Conservation (phyloP, 1,284 basidiomycete genomes). For the Apiotrichum brassicae region DNA sequence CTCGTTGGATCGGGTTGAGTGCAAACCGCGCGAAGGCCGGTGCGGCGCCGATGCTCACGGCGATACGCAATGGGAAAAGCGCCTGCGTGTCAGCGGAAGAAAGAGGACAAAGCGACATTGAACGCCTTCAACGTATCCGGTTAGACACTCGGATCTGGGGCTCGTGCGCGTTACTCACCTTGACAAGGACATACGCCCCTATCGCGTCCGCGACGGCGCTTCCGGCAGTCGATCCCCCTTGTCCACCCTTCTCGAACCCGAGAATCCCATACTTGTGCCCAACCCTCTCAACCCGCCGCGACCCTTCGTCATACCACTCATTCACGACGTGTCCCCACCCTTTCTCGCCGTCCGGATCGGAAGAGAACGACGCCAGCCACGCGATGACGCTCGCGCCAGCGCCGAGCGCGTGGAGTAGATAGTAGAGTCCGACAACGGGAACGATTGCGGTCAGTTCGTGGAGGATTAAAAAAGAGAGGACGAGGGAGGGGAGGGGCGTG, state of each 20-base stretch:
- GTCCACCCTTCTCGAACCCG: constrained; percentile 58
- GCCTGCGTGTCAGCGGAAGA: constrained; percentile 61
- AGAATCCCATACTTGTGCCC: constrained; percentile 74
- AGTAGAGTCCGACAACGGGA: constrained; percentile 66
- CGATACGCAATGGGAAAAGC: constrained; percentile 67
- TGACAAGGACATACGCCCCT: constrained; percentile 75
- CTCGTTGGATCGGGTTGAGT: constrained; percentile 1
- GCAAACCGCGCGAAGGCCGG: constrained; percentile 62
- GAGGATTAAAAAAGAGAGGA: constrained; percentile 71
- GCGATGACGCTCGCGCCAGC: constrained; percentile 63
- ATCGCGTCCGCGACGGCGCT: constrained; percentile 52
- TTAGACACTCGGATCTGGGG: too few relatives aligned
- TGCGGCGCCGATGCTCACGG: constrained; percentile 64
- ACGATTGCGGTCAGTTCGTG: constrained; percentile 81
- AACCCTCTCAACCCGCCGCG: constrained; percentile 62
- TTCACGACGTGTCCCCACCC: constrained; percentile 34
- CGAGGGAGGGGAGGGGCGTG: constrained; percentile 64
- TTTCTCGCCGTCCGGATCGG: too few relatives aligned
- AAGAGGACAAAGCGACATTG: neutral
- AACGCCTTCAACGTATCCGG: neutral
- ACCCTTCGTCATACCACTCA: constrained; percentile 67
- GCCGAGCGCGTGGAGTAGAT: constrained; percentile 60
- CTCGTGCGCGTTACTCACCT: too few relatives aligned
- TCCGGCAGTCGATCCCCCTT: constrained; percentile 19
- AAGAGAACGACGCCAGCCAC: constrained; percentile 24